Conservation (phyloP, 768 basidiomycete genomes). For the Auriscalpium microsporum region DNA sequence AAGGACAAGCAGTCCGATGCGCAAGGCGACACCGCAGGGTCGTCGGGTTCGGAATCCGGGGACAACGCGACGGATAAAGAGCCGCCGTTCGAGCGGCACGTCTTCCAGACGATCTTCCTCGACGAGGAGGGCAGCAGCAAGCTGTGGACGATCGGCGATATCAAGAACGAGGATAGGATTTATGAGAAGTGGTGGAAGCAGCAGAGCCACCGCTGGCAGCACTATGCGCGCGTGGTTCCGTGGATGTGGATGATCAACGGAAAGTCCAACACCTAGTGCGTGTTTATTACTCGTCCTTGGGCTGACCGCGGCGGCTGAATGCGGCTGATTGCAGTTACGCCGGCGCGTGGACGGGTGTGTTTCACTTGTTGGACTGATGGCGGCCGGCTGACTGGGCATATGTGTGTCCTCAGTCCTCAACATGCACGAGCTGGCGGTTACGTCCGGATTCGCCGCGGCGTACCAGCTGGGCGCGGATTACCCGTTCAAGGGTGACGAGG, state of each 20-base stretch:
- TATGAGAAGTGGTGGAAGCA: constrained; percentile 47
- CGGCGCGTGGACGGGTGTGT: constrained; percentile 25
- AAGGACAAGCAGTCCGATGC: constrained; percentile 10
- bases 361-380: background rate
- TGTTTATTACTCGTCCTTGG: background rate
- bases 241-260: constrained; percentile 34
- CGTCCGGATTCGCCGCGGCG: constrained; percentile 34
- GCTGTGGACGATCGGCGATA: constrained; percentile 36
- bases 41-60: constrained; percentile 13
- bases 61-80: constrained; percentile 11
- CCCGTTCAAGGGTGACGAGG: constrained; percentile 24
- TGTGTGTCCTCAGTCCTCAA: constrained; percentile 19
- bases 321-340: constrained; percentile 15
- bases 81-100: constrained; percentile 31
- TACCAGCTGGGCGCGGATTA: constrained; percentile 27
- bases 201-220: constrained; percentile 43
- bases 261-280: constrained; percentile 25
- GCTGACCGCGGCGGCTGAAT: background rate
- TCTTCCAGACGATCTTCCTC: constrained; percentile 46
- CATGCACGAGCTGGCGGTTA: constrained; percentile 30
- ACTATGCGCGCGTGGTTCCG: constrained; percentile 29
- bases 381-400: too few species aligned
- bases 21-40: constrained; percentile 5
- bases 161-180: constrained; percentile 30
- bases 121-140: constrained; percentile 31